Conservation (phyloP, 768 basidiomycete species). For the Boletus rufocinnamomeus region DNA sequence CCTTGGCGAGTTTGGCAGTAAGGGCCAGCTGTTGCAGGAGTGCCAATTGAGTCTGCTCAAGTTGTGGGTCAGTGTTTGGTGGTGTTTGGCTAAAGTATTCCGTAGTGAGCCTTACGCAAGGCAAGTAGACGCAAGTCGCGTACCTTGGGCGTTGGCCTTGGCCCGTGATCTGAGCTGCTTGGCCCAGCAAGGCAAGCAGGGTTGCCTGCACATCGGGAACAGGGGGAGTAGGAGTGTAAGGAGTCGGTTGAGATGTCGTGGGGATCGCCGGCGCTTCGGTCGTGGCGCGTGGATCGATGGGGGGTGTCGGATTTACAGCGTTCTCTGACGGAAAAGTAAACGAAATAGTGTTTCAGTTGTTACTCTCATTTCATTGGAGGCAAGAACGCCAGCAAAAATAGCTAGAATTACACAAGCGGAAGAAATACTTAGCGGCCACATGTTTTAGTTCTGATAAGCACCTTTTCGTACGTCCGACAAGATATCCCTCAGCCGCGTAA, state of each 20-base stretch:
- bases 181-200: conserved; percentile 67
- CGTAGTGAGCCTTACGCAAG: conserved; percentile 5
- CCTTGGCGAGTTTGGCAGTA: conserved; percentile 48
- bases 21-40: conserved; percentile 77
- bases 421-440: conserved; percentile 83
- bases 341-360: conserved; percentile 60
- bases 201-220: conserved; percentile 55
- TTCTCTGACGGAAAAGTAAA: conserved; percentile 63
- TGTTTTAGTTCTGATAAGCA: conserved; percentile 70
- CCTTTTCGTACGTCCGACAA: conserved; percentile 76
- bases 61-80: conserved; percentile 51
- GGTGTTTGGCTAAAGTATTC: conserved; percentile 56
- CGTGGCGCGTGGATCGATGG: conserved; percentile 42
- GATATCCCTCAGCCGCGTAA: conserved; percentile 71
- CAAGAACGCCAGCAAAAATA: conserved; percentile 44
- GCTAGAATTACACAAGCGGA: conserved; percentile 67
- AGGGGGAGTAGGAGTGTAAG: conserved; percentile 29
- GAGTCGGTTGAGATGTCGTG: conserved; percentile 29
- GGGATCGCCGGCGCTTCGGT: conserved; percentile 32
- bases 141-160: conserved; percentile 38
- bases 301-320: conserved; percentile 40
- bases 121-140: conserved; percentile 24
- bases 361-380: conserved; percentile 56
- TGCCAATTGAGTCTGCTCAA: conserved; percentile 62
- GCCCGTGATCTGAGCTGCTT: conserved; percentile 54